Percentiles rank a stretch among this genome's conserved stretches.
phyloP scores from a whole-genome alignment of 2,329 filamentous ascomycete species.

The Macrophomina phaseolina region DNA sequence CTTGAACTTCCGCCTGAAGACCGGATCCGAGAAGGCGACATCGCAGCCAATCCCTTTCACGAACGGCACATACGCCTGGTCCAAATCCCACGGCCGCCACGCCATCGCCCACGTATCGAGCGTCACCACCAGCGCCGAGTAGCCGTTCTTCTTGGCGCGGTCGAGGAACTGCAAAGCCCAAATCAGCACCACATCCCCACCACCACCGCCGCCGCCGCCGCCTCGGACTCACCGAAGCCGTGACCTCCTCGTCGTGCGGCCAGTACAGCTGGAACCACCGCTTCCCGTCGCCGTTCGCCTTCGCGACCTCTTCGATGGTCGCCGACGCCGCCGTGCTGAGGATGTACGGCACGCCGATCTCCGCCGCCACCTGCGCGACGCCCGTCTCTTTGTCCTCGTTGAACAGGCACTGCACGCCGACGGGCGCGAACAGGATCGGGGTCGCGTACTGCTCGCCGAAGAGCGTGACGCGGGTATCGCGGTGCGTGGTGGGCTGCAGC shows the following conservation, averaged over 20 bases:
- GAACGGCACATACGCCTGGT: constrained; percentile 53
- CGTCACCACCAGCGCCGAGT: constrained; percentile 70
- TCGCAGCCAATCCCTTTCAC: constrained; percentile 57
- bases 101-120: constrained; percentile 70
- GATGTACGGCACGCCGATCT: constrained; percentile 67
- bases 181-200: background rate
- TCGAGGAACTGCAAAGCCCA: constrained; percentile 51
- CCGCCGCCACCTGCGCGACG: constrained; percentile 63
- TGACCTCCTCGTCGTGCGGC: constrained; percentile 67
- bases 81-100: constrained; percentile 72
- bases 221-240: constrained; percentile 51
- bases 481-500: constrained; percentile 18
- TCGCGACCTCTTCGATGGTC: constrained; percentile 68
- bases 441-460: constrained; percentile 51
- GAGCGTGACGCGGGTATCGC: constrained; percentile 18
- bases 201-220: too few species aligned
- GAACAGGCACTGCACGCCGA: constrained; percentile 70
- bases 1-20: constrained; percentile 65
- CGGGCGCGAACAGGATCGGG: constrained; percentile 67
- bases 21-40: constrained; percentile 70
- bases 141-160: constrained; percentile 66
- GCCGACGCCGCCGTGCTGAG: constrained; percentile 67
- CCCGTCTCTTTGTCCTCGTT: constrained; percentile 69
- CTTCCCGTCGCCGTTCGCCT: constrained; percentile 59
- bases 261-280: constrained; percentile 78